A percentile compares a stretch with the other conserved stretches of the same genome.
These are phyloP conservation scores for Skeletonema marinoi DNA, from an alignment of 108 stramenopile genomes.

Conservation along the genomic window DNA sequence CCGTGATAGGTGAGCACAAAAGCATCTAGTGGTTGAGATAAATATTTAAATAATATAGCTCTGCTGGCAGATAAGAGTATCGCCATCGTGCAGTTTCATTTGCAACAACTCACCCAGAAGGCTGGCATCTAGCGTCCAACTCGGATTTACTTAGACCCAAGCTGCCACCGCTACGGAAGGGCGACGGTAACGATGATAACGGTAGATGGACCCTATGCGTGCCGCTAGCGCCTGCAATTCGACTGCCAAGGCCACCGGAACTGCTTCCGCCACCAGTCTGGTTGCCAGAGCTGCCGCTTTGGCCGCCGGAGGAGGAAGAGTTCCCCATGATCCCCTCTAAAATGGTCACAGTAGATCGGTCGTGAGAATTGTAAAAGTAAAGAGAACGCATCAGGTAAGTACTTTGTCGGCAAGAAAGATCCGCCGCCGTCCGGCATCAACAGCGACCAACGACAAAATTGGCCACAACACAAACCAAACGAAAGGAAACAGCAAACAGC, in stretches of 20 bases:
- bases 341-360: too few relatives aligned
- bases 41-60: not conserved
- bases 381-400: too few relatives aligned
- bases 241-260: constrained; percentile 1
- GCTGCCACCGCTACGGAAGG: constrained; percentile 36
- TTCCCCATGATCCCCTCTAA: constrained; percentile 36
- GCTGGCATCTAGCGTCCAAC: constrained; percentile 70
- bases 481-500: too few relatives aligned
- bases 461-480: too few relatives aligned
- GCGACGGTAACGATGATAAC: constrained; percentile 9
- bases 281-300: not conserved
- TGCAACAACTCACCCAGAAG: constrained; percentile 64
- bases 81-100: too few relatives aligned
- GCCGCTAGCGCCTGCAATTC: constrained; percentile 2
- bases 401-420: too few relatives aligned
- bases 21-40: not conserved
- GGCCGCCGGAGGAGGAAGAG: constrained; percentile 26
- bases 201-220: constrained; percentile 1
- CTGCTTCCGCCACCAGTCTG: not conserved
- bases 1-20: constrained; percentile 7
- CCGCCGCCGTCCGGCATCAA: too few relatives aligned
- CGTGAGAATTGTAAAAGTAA: not conserved
- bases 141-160: constrained; percentile 64
- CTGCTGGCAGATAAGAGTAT: too few relatives aligned
- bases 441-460: too few relatives aligned